Evolutionary conservation across 1,139 yeast genomes (phyloP).

Genomic region (Geotrichum citri-aurantii): DNA sequence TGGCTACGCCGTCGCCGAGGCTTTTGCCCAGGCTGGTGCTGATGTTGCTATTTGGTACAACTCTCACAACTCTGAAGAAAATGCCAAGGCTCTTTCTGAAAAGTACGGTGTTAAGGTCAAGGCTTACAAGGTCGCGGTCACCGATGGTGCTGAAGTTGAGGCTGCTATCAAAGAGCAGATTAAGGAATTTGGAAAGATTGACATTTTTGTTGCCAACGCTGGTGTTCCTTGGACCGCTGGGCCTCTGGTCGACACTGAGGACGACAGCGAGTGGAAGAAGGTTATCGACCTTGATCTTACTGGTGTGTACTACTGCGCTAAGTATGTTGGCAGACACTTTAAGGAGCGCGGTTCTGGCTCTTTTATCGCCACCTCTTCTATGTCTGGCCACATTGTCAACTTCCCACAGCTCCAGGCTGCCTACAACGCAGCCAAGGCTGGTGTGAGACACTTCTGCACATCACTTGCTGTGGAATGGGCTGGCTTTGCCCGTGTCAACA

Average conservation of each 20-base stretch:
- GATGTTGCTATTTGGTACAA: slow-evolving; percentile 83
- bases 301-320: slow-evolving; percentile 74
- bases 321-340: slow-evolving; percentile 65
- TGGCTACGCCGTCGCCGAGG: slow-evolving; percentile 79
- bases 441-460: slow-evolving; percentile 66
- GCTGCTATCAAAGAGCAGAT: slow-evolving; percentile 52
- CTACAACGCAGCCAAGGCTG: slow-evolving; percentile 90
- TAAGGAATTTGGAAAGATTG: slow-evolving; percentile 70
- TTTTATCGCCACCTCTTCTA: slow-evolving; percentile 77
- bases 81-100: slow-evolving; percentile 52
- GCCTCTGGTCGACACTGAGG: slow-evolving; percentile 53
- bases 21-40: slow-evolving; percentile 87
- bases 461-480: slow-evolving; percentile 91
- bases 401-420: slow-evolving; percentile 85
- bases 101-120: slow-evolving; percentile 60
- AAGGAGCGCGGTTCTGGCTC: slow-evolving; percentile 67
- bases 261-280: slow-evolving; percentile 57
- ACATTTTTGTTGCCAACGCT: slow-evolving; percentile 84
- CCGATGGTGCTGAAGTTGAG: slow-evolving; percentile 55
- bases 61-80: slow-evolving; percentile 54
- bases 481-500: slow-evolving; percentile 78
- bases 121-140: slow-evolving; percentile 70
- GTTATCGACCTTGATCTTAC: slow-evolving; percentile 67
- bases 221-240: slow-evolving; percentile 87
- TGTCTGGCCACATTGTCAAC: slow-evolving; percentile 87